Evolutionary conservation across 164 flowering plant species (phyloP).

Genomic region (Buxus sempervirens): DNA sequence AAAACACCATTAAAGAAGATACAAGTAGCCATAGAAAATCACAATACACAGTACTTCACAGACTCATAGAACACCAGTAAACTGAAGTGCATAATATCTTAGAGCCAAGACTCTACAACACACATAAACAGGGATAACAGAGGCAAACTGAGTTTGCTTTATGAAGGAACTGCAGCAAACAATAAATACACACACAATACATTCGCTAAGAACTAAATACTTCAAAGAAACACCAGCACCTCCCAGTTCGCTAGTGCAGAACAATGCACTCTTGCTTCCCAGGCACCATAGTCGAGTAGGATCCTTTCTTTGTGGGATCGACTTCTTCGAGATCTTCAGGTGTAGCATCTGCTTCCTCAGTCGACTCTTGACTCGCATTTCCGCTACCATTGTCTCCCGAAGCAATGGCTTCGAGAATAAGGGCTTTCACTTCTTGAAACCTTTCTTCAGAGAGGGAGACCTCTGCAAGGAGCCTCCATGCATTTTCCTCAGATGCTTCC

Average conservation of each 20-base stretch:
- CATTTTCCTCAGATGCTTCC: constrained; percentile 51
- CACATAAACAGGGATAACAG: too few relatives aligned
- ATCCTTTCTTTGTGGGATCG: constrained; percentile 24
- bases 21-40: too few relatives aligned
- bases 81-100: neutral
- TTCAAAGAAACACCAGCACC: neutral
- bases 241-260: constrained; percentile 28
- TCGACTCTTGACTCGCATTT: neutral
- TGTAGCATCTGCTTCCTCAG: constrained; percentile 23
- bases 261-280: constrained; percentile 57
- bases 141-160: neutral
- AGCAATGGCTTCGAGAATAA: constrained; percentile 48
- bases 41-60: neutral
- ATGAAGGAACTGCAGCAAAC: neutral
- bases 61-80: neutral
- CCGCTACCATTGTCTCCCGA: constrained; percentile 13
- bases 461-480: constrained; percentile 45
- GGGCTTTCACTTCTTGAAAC: constrained; percentile 50
- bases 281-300: constrained; percentile 27
- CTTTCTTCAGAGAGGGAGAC: constrained; percentile 53
- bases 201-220: constrained; percentile 4
- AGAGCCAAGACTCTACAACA: neutral
- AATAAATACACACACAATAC: neutral
- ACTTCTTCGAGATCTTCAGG: constrained; percentile 22
- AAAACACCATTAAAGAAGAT: too few relatives aligned